Base-by-base conservation (phyloP, 352 stramenopile species). In the Phytophthora hybrid region DNA sequence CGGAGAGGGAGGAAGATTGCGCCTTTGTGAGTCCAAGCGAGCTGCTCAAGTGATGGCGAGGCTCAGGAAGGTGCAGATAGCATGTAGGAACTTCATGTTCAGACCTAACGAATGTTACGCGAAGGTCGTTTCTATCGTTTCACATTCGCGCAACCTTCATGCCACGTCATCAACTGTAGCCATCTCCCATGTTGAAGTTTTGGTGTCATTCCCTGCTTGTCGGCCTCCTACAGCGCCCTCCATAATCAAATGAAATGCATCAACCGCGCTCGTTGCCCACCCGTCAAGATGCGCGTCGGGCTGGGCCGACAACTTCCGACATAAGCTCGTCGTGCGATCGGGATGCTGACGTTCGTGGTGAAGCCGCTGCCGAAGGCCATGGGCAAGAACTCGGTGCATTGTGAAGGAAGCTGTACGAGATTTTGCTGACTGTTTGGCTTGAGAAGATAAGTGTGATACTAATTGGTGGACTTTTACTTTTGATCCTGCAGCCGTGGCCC, bases 261-360 rank as follows among this genome's bases (percentile, higher is more conserved):
- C 13, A n/a, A 16, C 10, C 2, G 37, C 62, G 63, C 11, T 19
- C 68, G 29, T 21, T 73, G 10, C 67, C 73, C 7, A 74, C 59
- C 11, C 3, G 13, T 46, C 49, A 87, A 85, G 69, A 63, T 79
- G 46, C 74, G 68, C 16, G 77, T 99, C 54, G 95, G 97, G 41
- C 74, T 99, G 44, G 97, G 97, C 90, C 57, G 83, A 89, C 67
- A 98, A 99, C 85, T 73, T 98, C 37, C 77, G 97, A 59, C 76
- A 92, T 76, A 76, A 88, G 58, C 72, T 93, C 66, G 85, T 97
- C 19, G 90, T 96, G 53, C 95, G 84, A 96, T 97, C 66, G 97
- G 84, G 29, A 99, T 96, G 47, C 83, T 99, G 16, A 99, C 97
- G n/a, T 99, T 99, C 83, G 99, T 99, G 93, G 93, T 94, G 56